Conservation (phyloP, 2,329 filamentous ascomycete species). For the Sarocladiaceae sp. region DNA sequence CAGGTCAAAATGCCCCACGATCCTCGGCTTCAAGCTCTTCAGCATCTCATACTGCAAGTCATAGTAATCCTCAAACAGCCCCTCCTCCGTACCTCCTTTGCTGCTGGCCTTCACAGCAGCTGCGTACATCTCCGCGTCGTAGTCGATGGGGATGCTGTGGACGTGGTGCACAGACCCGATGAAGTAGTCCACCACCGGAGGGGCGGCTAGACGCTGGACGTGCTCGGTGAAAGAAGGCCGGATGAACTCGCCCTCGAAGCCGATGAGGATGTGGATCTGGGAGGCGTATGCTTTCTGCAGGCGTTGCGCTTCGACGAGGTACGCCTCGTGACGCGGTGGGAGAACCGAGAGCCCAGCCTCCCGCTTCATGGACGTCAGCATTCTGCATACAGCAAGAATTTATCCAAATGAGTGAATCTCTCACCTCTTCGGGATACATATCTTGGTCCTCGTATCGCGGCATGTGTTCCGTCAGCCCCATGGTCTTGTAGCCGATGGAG, state of each 20-base stretch:
- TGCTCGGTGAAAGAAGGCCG: slow-evolving; percentile 54
- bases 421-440: slow-evolving; percentile 86
- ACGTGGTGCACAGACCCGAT: slow-evolving; percentile 91
- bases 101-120: slow-evolving; percentile 28
- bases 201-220: slow-evolving; percentile 55
- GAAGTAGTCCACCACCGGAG: slow-evolving; percentile 75
- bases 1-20: slow-evolving; percentile 93
- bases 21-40: slow-evolving; percentile 57
- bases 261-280: slow-evolving; percentile 74
- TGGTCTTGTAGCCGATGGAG: slow-evolving; percentile 68
- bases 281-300: slow-evolving; percentile 63
- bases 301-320: slow-evolving; percentile 67
- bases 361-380: slow-evolving; percentile 11
- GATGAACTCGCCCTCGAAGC: slow-evolving; percentile 93
- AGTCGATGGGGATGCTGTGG: slow-evolving; percentile 82
- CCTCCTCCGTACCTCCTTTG: slow-evolving; percentile 51
- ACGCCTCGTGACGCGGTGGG: slow-evolving; percentile 57
- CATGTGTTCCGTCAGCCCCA: slow-evolving; percentile 94
- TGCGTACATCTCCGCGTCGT: slow-evolving; percentile 61
- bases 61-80: slow-evolving; percentile 78
- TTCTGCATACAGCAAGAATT: background rate
- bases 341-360: too few species aligned
- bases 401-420: slow-evolving; percentile 5
- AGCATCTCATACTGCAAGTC: slow-evolving; percentile 84
- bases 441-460: slow-evolving; percentile 67